Evolutionary conservation across 768 basidiomycete species (phyloP).

Genomic region (Psilocybe cyanescens): DNA sequence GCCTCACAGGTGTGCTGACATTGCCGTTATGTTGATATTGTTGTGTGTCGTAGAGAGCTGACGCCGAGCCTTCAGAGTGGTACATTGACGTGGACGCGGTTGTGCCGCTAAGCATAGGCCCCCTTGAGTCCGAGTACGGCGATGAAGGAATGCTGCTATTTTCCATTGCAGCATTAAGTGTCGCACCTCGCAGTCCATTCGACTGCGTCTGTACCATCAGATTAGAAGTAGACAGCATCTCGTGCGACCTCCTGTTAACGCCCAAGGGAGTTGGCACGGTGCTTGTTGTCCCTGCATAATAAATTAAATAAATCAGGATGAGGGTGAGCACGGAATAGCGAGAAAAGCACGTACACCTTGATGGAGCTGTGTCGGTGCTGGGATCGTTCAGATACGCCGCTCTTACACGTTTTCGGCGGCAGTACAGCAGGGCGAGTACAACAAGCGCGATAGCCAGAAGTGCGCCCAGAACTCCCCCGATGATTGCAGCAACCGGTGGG

Average conservation of each 20-base stretch:
- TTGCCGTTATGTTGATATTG: not conserved
- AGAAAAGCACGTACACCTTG: not conserved
- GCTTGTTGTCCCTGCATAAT: not conserved
- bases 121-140: too few species aligned
- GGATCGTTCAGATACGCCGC: not conserved
- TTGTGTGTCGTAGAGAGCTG: too few species aligned
- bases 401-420: not conserved
- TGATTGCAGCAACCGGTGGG: not conserved
- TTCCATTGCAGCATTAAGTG: not conserved
- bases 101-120: not conserved
- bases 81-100: not conserved
- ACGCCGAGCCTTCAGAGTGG: not conserved
- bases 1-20: not conserved
- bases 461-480: not conserved
- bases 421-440: not conserved
- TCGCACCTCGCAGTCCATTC: too few species aligned
- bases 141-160: not conserved
- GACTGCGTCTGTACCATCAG: not conserved
- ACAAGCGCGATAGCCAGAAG: not conserved
- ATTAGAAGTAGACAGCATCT: not conserved
- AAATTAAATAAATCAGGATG: not conserved
- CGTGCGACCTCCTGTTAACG: not conserved
- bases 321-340: not conserved
- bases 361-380: not conserved
- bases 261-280: conserved; percentile 2